phyloP scores from a whole-genome alignment of 768 basidiomycete genomes.

The Suillus luteus region DNA sequence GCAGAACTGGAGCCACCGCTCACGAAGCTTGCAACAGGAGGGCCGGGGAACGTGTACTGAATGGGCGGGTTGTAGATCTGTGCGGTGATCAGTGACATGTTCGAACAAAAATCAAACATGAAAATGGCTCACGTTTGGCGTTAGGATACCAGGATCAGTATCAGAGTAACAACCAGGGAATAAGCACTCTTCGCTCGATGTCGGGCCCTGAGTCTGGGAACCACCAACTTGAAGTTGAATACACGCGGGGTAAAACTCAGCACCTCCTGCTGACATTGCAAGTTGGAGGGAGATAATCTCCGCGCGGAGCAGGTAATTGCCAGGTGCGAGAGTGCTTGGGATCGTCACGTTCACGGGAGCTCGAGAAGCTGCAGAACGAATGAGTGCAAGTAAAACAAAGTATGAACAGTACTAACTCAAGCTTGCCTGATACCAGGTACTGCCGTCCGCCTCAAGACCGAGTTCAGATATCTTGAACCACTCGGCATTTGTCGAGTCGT shows the following conservation, averaged over 20 bases:
- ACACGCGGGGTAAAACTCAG: slow-evolving; percentile 40
- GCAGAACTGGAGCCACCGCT: slow-evolving; percentile 16
- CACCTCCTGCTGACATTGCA: slow-evolving; percentile 55
- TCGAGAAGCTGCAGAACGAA: slow-evolving; percentile 35
- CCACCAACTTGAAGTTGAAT: slow-evolving; percentile 33
- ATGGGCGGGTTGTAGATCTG: slow-evolving; percentile 35
- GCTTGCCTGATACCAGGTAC: slow-evolving; percentile 51
- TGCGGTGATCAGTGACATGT: slow-evolving; percentile 3
- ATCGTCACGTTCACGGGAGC: slow-evolving; percentile 43
- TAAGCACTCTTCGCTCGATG: slow-evolving; percentile 43
- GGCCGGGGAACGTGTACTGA: slow-evolving; percentile 57
- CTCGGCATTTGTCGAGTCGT: slow-evolving; percentile 55
- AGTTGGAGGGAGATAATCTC: slow-evolving; percentile 80
- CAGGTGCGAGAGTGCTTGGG: slow-evolving; percentile 56
- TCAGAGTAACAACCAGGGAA: slow-evolving; percentile 76
- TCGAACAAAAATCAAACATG: not conserved
- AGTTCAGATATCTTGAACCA: slow-evolving; percentile 75
- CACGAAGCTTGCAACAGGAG: slow-evolving; percentile 46
- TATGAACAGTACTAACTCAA: slow-evolving; percentile 43
- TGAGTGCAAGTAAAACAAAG: slow-evolving; percentile 3
- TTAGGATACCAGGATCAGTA: slow-evolving; percentile 68
- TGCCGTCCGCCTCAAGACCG: slow-evolving; percentile 38
- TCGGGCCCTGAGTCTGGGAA: slow-evolving; percentile 23
- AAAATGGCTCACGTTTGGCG: slow-evolving; percentile 39
- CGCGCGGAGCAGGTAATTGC: slow-evolving; percentile 75